These are phyloP conservation scores for Ottelia alismoides DNA, from an alignment of 106 monocot genomes.

Conservation along the genomic window DNA sequence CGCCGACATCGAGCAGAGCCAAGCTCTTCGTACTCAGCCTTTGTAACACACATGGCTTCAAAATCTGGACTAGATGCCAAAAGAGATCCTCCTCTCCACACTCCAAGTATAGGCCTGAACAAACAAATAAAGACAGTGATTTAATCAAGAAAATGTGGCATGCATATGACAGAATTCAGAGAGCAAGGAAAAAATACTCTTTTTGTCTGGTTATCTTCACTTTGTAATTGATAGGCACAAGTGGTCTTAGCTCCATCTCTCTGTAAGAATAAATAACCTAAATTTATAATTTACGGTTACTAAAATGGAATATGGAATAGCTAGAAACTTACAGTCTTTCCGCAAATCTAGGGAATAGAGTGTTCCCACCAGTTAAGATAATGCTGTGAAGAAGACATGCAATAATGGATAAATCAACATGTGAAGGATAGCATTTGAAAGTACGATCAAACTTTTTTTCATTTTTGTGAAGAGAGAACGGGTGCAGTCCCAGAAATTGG, in stretches of 20 bases:
- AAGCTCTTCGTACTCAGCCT: slow-evolving; percentile 84
- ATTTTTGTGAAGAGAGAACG: too few species aligned
- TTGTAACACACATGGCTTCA: slow-evolving; percentile 90
- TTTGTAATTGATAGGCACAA: slow-evolving; percentile 54
- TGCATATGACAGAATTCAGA: neutral
- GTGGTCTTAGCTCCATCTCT: slow-evolving; percentile 76
- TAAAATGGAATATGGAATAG: too few species aligned
- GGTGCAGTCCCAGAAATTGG: too few species aligned
- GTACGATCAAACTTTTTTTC: too few species aligned
- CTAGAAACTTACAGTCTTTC: slow-evolving; percentile 70
- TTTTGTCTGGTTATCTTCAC: slow-evolving; percentile 78
- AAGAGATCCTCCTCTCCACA: slow-evolving; percentile 93
- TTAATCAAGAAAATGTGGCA: neutral
- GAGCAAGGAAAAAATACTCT: slow-evolving; percentile 24
- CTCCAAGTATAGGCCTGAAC: slow-evolving; percentile 70
- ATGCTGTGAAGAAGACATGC: slow-evolving; percentile 44
- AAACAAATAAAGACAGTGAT: neutral
- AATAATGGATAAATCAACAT: neutral
- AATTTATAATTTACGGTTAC: too few species aligned
- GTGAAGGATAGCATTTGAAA: neutral
- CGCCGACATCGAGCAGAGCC: slow-evolving; percentile 72
- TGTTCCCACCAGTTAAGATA: slow-evolving; percentile 90
- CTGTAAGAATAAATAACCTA: slow-evolving; percentile 30
- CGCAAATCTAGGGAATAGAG: slow-evolving; percentile 74
- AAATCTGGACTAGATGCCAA: slow-evolving; percentile 91